Evolutionary conservation across 345 rosid species (phyloP).

Genomic region (Lenwebbia sp.): DNA sequence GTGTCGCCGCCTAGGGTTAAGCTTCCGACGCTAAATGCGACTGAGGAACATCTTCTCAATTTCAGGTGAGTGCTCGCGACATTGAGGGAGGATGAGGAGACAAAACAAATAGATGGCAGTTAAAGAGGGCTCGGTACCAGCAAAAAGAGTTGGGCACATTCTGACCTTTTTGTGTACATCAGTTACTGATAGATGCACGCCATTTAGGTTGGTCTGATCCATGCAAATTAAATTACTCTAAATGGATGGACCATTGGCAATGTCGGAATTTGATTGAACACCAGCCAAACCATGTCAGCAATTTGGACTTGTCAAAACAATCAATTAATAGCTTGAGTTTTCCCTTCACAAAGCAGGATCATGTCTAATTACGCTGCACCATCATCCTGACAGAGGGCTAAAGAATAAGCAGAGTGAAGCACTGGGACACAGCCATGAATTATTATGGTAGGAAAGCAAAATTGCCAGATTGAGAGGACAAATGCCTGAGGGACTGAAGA

Average conservation of each 20-base stretch:
- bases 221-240: background rate
- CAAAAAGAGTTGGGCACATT: background rate
- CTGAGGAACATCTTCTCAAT: conserved; percentile 18
- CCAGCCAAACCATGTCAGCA: background rate
- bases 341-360: background rate
- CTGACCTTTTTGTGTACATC: background rate
- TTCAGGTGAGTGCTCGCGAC: background rate
- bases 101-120: background rate
- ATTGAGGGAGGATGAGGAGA: background rate
- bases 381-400: background rate
- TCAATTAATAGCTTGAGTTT: background rate
- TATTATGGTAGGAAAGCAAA: background rate
- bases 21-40: conserved; percentile 47
- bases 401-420: background rate
- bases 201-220: background rate
- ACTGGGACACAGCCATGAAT: background rate
- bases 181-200: background rate
- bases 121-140: background rate
- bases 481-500: background rate
- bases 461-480: background rate
- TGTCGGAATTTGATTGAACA: background rate
- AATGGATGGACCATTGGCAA: background rate
- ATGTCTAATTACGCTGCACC: background rate
- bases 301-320: background rate
- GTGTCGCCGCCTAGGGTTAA: conserved; percentile 31